Conservation (phyloP, 2,329 filamentous ascomycete species). For the Alternaria sp. region DNA sequence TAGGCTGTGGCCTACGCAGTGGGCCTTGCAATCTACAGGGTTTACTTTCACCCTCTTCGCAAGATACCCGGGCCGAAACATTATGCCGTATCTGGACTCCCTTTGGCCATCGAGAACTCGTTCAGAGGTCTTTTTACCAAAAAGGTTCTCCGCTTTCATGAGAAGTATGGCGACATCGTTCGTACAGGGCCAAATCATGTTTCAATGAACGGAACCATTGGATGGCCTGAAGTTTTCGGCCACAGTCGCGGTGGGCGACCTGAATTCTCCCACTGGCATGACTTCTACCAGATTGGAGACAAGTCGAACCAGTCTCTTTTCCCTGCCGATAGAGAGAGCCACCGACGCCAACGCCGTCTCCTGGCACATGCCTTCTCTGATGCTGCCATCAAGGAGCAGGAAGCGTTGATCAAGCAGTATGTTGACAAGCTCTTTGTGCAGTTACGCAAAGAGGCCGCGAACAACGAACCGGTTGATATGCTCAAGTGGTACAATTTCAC, state of each 20-base stretch:
- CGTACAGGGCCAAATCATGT: conserved; percentile 18
- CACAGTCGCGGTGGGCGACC: conserved; percentile 8
- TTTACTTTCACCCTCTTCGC: conserved; percentile 28
- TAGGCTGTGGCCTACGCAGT: neutral
- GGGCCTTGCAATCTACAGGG: conserved; percentile 24
- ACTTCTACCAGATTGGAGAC: conserved; percentile 1
- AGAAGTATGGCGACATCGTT: conserved; percentile 18
- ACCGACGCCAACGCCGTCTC: conserved; percentile 37
- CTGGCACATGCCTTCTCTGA: conserved; percentile 50
- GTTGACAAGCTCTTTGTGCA: conserved; percentile 26
- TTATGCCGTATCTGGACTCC: conserved; percentile 24
- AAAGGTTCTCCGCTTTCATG: conserved; percentile 8
- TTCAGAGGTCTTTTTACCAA: conserved; percentile 3
- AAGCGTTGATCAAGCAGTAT: conserved; percentile 44
- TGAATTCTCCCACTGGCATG: neutral
- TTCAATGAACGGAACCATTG: conserved; percentile 31
- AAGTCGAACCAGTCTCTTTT: conserved; percentile 15
- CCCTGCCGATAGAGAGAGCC: conserved; percentile 26
- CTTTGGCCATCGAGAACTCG: neutral
- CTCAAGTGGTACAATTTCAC: conserved; percentile 47
- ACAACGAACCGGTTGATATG: neutral
- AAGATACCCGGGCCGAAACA: conserved; percentile 35
- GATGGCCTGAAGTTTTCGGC: conserved; percentile 52
- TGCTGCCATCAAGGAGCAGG: conserved; percentile 47
- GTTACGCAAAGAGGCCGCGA: neutral